A percentile compares a stretch with the other conserved stretches of the same genome.
Evolutionary conservation across 2,329 filamentous ascomycete genomes (phyloP).

Genomic region (Nemania abortiva): DNA sequence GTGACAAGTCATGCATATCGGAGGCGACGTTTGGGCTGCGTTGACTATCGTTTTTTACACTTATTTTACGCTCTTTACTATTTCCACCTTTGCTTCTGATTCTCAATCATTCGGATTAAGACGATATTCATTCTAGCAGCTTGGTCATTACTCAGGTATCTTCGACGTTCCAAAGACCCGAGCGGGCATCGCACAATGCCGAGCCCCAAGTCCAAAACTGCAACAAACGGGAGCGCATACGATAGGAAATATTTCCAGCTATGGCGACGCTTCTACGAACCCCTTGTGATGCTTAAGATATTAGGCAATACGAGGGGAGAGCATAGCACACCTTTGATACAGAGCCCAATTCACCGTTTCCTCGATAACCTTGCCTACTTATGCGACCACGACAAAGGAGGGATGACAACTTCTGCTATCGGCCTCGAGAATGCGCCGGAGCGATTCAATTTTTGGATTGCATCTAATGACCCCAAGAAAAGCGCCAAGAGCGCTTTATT

Average conservation of each 20-base stretch:
- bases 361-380: constrained; percentile 58
- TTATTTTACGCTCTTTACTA: not conserved
- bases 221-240: not conserved
- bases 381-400: constrained; percentile 62
- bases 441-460: constrained; percentile 58
- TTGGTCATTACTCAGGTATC: not conserved
- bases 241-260: constrained; percentile 30
- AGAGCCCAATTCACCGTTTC: constrained; percentile 47
- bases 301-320: constrained; percentile 53
- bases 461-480: constrained; percentile 53
- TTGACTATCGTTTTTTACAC: not conserved
- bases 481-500: constrained; percentile 48
- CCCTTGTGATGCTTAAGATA: constrained; percentile 51
- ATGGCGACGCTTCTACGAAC: constrained; percentile 55
- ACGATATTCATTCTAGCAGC: not conserved
- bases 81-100: not conserved
- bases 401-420: constrained; percentile 59
- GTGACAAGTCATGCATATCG: constrained; percentile 17
- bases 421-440: constrained; percentile 54
- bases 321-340: constrained; percentile 40
- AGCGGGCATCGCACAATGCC: constrained; percentile 5
- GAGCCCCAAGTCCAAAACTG: constrained; percentile 8
- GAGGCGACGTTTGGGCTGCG: not conserved
- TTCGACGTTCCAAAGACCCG: not conserved
- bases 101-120: not conserved